Evolutionary conservation across 257 asterid species (phyloP).

Genomic region (Cruciata laevipes): DNA sequence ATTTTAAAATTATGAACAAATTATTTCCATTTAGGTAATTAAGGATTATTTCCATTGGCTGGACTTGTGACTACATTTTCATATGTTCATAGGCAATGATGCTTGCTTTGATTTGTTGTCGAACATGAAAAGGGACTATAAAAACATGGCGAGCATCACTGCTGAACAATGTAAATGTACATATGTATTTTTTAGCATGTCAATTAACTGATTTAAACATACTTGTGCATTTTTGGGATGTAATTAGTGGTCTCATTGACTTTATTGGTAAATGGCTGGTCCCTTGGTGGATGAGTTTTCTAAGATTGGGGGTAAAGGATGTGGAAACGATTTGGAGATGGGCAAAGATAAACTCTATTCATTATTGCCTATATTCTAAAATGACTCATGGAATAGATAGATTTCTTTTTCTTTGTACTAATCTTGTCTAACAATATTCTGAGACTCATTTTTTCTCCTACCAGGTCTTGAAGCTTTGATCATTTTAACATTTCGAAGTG

Average conservation of each 20-base stretch:
- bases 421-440: constrained; percentile 7
- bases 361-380: constrained; percentile 6
- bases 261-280: constrained; percentile 43
- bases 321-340: constrained; percentile 45
- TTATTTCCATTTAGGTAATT: not conserved
- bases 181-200: not conserved
- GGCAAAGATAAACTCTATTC: constrained; percentile 51
- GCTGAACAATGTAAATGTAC: not conserved
- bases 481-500: constrained; percentile 60
- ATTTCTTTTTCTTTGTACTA: not conserved
- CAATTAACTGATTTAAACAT: not conserved
- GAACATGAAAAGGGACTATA: not conserved
- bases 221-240: not conserved
- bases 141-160: not conserved
- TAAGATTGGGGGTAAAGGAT: constrained; percentile 60
- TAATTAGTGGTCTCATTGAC: not conserved
- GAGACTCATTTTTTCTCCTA: constrained; percentile 6
- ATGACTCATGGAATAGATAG: not conserved
- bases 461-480: constrained; percentile 82
- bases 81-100: not conserved
- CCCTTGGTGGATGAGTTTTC: constrained; percentile 54
- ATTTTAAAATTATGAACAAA: not conserved
- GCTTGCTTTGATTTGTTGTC: not conserved
- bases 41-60: not conserved
- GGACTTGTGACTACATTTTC: not conserved